These are phyloP conservation scores for Graphilbum fragrans DNA, from an alignment of 2,329 filamentous ascomycete genomes.

Conservation along the genomic window DNA sequence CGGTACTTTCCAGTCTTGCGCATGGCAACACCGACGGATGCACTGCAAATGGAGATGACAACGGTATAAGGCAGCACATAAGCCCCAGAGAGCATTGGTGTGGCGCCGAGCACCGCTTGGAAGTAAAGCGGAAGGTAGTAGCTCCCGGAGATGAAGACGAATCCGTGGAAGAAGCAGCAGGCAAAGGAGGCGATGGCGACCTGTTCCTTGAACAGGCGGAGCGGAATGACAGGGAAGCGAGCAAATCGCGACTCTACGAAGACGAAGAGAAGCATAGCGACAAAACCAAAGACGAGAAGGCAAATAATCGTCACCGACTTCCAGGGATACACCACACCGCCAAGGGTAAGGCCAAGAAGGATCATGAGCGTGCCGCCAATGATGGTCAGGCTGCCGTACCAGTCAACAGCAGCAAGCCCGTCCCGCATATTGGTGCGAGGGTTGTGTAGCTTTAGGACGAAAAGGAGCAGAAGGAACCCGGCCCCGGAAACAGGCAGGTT, in stretches of 20 bases:
- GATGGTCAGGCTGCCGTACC: constrained; percentile 44
- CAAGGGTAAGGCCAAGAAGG: constrained; percentile 75
- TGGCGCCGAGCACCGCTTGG: constrained; percentile 58
- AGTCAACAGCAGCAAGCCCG: constrained; percentile 52
- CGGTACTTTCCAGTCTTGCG: constrained; percentile 46
- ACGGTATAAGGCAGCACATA: constrained; percentile 62
- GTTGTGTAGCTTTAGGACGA: constrained; percentile 57
- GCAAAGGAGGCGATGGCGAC: constrained; percentile 55
- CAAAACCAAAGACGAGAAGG: constrained; percentile 60
- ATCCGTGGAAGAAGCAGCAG: constrained; percentile 61
- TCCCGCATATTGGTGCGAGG: constrained; percentile 49
- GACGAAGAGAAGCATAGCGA: constrained; percentile 54
- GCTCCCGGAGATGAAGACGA: constrained; percentile 63
- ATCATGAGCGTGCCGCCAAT: constrained; percentile 76
- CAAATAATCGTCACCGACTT: constrained; percentile 62
- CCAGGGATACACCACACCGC: constrained; percentile 68
- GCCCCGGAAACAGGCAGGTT: constrained; percentile 33
- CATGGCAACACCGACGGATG: constrained; percentile 28
- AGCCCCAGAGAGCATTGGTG: constrained; percentile 60
- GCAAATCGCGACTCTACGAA: constrained; percentile 63
- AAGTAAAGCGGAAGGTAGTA: constrained; percentile 84
- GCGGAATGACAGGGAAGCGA: constrained; percentile 66
- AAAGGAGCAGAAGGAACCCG: constrained; percentile 37
- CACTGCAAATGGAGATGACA: constrained; percentile 30
- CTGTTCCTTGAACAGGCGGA: constrained; percentile 53